Evolutionary conservation across 83 land plant genomes (phyloP).

Genomic region (Picea engelmannii): DNA sequence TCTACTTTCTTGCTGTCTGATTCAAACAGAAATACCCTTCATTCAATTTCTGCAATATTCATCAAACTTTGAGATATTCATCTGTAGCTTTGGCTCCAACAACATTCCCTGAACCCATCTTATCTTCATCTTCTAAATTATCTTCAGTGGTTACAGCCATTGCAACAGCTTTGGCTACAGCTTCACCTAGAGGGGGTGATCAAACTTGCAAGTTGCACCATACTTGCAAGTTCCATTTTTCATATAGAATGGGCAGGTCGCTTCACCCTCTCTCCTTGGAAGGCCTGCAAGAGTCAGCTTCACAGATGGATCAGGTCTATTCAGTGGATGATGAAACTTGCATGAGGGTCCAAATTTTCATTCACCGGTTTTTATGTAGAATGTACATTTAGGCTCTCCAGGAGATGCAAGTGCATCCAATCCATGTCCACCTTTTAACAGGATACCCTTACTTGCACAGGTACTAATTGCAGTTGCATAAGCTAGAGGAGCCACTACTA

Average conservation of each 20-base stretch:
- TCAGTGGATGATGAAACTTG: neutral
- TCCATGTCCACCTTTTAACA: no score
- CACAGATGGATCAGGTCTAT: conserved; percentile 11
- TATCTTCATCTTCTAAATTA: neutral
- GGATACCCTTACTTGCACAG: no score
- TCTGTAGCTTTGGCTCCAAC: no score
- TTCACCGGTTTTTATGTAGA: neutral
- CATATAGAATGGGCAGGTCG: conserved; percentile 14
- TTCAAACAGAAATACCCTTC: neutral
- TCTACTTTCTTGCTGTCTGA: no score
- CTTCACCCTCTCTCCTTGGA: conserved; percentile 18
- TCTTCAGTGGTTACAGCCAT: no score
- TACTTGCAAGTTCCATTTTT: neutral
- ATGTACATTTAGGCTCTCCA: neutral
- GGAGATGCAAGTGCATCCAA: no score
- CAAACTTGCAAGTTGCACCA: no score
- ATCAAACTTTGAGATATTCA: neutral
- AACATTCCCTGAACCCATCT: no score
- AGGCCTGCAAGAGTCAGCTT: conserved; percentile 34
- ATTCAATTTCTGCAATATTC: neutral
- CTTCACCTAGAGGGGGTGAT: neutral
- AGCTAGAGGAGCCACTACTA: no score
- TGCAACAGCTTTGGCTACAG: no score
- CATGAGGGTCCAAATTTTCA: neutral
- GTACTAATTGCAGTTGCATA: no score